Base-by-base conservation (phyloP, 768 basidiomycete genomes). In the Pleurotus djamor region DNA sequence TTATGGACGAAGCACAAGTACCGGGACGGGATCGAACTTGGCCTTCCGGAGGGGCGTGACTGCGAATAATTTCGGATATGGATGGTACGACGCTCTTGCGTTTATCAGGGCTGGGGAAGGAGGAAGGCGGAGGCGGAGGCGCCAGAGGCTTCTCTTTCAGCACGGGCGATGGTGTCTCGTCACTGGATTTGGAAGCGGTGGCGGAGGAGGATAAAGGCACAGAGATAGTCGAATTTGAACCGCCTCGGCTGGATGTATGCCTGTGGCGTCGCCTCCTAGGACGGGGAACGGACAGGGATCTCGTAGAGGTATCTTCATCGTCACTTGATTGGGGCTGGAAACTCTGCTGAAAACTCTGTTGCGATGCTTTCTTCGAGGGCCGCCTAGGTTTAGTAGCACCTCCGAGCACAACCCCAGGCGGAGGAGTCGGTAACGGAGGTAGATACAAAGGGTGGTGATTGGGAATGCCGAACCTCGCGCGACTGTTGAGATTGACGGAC, bases 1-100 rank as follows among this genome's bases (percentile, higher is more conserved):
- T 80, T 9, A 81, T 68, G 4, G 85, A 81, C 38, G 80, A 74
- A 44, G 79, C 80, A 54, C 63, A 64, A 64, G 60, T 73, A n/a
- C 80, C 65, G 34, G 79, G 78, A 41, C 79, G 77, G n/a, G 79
- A 72, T 43, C 82, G 80, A 33, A 69, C 71, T 65, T 83, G 84
- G 52, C 75, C 73, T 63, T 82, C 76, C 17, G 75, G 77, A n/a
- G 90, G 89, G 2, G 87, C 86, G 73, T 94, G 86, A 32, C 83
- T 83, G 33, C 89, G 86, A 61, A 95, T 94, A 61, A 95, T 95
- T 59, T 95, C 92, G 43, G 88, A 89, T 68, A 95, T 95, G 12
- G 91, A 91, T 49, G 93, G 92, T 5, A 86, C 83, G 52, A 88
- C 68, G 16, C 75, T 76, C 70, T 84, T 84, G 67, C 64, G 72